Evolutionary conservation across 2,329 filamentous ascomycete species (phyloP).

Genomic region (Dothistroma pini): DNA sequence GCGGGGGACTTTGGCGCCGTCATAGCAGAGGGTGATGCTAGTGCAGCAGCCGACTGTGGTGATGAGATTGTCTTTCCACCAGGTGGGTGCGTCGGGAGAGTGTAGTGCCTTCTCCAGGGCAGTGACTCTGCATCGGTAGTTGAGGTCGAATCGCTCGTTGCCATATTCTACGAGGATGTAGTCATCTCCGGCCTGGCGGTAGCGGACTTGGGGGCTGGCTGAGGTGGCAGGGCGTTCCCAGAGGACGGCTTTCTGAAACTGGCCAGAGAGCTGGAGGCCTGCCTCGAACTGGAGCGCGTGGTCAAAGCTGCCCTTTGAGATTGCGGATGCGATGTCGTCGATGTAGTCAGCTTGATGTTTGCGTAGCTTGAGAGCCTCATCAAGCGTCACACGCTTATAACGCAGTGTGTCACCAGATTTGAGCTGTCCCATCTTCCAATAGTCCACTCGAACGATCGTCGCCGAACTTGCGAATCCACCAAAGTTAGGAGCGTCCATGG

Average conservation of each 20-base stretch:
- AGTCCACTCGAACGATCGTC: conserved; percentile 55
- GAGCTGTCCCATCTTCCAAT: conserved; percentile 61
- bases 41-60: conserved; percentile 53
- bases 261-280: conserved; percentile 21
- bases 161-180: conserved; percentile 56
- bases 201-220: conserved; percentile 30
- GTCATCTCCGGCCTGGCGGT: conserved; percentile 43
- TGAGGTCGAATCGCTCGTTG: conserved; percentile 53
- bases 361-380: conserved; percentile 48
- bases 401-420: conserved; percentile 56
- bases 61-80: conserved; percentile 42
- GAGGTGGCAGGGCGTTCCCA: conserved; percentile 30
- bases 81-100: conserved; percentile 38
- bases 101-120: conserved; percentile 50
- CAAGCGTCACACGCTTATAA: conserved; percentile 50
- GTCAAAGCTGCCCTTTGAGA: conserved; percentile 36
- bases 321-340: conserved; percentile 40
- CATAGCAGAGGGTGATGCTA: conserved; percentile 42
- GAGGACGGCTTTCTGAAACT: conserved; percentile 30
- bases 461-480: conserved; percentile 56
- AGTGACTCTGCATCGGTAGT: conserved; percentile 55
- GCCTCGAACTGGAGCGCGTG: conserved; percentile 33
- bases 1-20: conserved; percentile 38
- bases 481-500: conserved; percentile 57
- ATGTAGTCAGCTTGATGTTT: conserved; percentile 46